Evolutionary conservation across 208 protist species (phyloP), one percentile per base, ranked within the genome.

Genomic region (Trypanosomatidae sp.): DNA sequence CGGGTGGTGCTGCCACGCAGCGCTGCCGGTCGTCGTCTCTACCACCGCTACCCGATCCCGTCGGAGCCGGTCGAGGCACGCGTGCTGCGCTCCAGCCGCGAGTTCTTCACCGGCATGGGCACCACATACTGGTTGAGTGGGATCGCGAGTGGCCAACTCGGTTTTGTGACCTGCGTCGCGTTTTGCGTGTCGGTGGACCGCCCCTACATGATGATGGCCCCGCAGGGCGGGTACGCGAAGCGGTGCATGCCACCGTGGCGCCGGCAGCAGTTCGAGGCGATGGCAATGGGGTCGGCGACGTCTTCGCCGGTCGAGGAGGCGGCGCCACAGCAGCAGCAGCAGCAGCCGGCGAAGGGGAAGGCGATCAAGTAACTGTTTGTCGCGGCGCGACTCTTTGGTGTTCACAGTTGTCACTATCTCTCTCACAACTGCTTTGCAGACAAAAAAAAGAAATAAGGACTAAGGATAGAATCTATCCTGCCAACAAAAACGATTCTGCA

Each of bases 141-240:
- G 13, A 73, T 94, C 15, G 81, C 72, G 10, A 89, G 80, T 50
- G 90, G 89, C 12, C 90, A 93, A 19, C 47, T 95, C 17, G 87
- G 87, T 28, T 83, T 91, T 53, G 39, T 92, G n/a, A 89, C 83
- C 13, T 91, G 84, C 70, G 85, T 94, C 22, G 43, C 62, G 6
- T 92, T 96, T 73, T 91, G 83, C 70, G 77, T 87, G 50, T 88
- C 83, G 64, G 87, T 79, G 59, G 79, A 95, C 47, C 80, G 90
- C 0, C 86, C 88, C 39, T 93, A 93, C 69, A 69, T 94, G 70
- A 93, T 96, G 83, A 96, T 96, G 92, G 82, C 83, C 7, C 92
- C 92, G 19, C 65, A 91, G 28, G 90, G 92, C 19, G 84, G 85
- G 1, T 96, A 96, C 70, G 75, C 87, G 33, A 19, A 19, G 8